Evolutionary conservation across 345 rosid species (phyloP), one percentile per base, ranked within the genome.

Genomic region (Syzygium aromaticum): DNA sequence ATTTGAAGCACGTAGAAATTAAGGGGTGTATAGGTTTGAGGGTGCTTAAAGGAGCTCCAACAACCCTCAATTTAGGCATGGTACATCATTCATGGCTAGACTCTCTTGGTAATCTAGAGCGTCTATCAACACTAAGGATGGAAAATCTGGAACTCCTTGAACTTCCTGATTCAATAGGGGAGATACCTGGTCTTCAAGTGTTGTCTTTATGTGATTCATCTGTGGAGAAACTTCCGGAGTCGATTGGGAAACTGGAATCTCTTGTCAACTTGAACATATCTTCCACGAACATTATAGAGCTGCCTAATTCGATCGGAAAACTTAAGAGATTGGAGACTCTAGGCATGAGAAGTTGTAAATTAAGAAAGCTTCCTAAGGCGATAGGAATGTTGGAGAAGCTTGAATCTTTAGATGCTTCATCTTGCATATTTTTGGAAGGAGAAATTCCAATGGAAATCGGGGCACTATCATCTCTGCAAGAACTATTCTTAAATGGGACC

Each of bases 231-330:
- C 40, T 38, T 38, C 40, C 40, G 4, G 40, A 73, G 6, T 77
- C 84, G 8, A 17, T 86, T 73, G 87, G 87, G 63, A 54, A 77
- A 30, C 22, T 86, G 59, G 33, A 86, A 33, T 86, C 87, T 30
- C 84, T 77, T 21, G 49, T 54, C 30, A 9, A 30, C 23, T 52
- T 86, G 84, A 54, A 30, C 19, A 25, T 86, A 8, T 22, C 8
- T 11, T 51, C 6, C 11, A 73, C 51, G 23, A 38, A 63, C 56
- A 53, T 53, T 53, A 23, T 27, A 19, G 61, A 73, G 49, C 40
- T 86, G 84, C 87, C 85, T 11, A 16, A 77, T 52, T 52, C 67
- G 11, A 27, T 86, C 38, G 85, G 54, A 21, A 40, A 25, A 8
- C 83, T 86, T 11, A 22, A 11, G 27, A 86, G 77, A 17, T 56